phyloP scores from a whole-genome alignment of 2,329 filamentous ascomycete species.

The Fusarium liriodendri region DNA sequence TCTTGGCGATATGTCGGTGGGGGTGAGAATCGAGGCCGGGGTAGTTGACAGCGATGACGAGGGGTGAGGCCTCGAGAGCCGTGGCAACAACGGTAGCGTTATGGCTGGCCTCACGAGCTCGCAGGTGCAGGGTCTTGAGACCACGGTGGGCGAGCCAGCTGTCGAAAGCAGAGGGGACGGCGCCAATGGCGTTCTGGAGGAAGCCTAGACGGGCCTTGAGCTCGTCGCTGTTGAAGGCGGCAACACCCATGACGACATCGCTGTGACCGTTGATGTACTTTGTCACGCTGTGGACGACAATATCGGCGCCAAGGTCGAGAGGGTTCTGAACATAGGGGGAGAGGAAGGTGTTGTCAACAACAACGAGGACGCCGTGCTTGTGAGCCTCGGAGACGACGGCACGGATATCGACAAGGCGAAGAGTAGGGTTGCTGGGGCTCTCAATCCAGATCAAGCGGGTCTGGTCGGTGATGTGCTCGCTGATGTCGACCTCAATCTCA shows the following conservation, averaged over 20 bases:
- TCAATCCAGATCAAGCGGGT: slow-evolving; percentile 98
- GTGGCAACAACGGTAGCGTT: slow-evolving; percentile 84
- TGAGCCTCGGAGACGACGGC: slow-evolving; percentile 87
- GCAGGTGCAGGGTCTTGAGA: slow-evolving; percentile 94
- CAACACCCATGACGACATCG: slow-evolving; percentile 97
- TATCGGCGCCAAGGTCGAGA: slow-evolving; percentile 92
- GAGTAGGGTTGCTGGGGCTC: slow-evolving; percentile 92
- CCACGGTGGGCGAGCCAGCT: slow-evolving; percentile 98
- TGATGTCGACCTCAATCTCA: slow-evolving; percentile 89
- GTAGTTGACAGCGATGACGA: slow-evolving; percentile 94
- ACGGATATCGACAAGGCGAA: slow-evolving; percentile 92
- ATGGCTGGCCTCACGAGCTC: slow-evolving; percentile 83
- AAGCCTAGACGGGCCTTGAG: slow-evolving; percentile 84
- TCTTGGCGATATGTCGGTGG: slow-evolving; percentile 84
- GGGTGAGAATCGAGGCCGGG: slow-evolving; percentile 90
- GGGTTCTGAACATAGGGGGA: slow-evolving; percentile 98
- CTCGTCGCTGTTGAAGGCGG: slow-evolving; percentile 89
- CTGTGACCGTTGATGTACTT: slow-evolving; percentile 99
- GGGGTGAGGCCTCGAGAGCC: slow-evolving; percentile 80
- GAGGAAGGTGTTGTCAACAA: slow-evolving; percentile 99
- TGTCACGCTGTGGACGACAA: slow-evolving; percentile 96
- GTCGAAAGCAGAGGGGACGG: slow-evolving; percentile 94
- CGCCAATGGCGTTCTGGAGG: slow-evolving; percentile 97
- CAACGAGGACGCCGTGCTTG: slow-evolving; percentile 88
- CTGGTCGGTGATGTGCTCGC: slow-evolving; percentile 83